Evolutionary conservation across 2,329 filamentous ascomycete genomes (phyloP).

Genomic region (Neofusicoccum ribis): DNA sequence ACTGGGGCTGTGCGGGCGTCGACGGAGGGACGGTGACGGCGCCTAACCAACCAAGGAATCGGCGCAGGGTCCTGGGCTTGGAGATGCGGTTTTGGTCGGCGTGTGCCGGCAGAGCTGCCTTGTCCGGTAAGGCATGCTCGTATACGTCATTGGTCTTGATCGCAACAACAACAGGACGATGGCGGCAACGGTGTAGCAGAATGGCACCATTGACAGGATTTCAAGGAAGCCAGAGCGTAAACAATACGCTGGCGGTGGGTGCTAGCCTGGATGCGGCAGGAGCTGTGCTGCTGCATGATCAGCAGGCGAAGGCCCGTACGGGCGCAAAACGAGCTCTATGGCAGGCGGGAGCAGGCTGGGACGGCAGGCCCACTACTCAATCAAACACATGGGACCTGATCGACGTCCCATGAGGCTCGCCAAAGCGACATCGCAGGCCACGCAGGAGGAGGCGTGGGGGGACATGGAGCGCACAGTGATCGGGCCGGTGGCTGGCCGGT

Average conservation of each 20-base stretch:
- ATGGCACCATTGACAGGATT: not conserved
- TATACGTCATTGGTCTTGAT: not conserved
- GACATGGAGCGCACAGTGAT: not conserved
- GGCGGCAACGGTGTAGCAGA: not conserved
- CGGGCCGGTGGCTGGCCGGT: not conserved
- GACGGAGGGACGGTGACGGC: not conserved
- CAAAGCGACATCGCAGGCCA: not conserved
- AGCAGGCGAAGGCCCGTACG: not conserved
- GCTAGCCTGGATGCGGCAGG: conserved; percentile 1
- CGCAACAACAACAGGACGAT: no score
- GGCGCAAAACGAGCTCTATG: not conserved
- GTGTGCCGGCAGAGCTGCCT: not conserved
- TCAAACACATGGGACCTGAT: conserved; percentile 1
- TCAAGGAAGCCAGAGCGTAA: not conserved
- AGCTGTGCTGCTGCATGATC: not conserved
- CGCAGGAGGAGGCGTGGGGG: not conserved
- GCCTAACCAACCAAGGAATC: not conserved
- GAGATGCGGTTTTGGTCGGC: not conserved
- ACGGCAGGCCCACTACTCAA: not conserved
- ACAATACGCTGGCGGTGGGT: not conserved
- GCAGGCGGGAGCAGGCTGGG: not conserved
- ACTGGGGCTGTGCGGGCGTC: not conserved
- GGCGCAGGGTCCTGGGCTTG: not conserved
- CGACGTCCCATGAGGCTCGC: not conserved
- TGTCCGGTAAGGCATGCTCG: not conserved